These are phyloP conservation scores for Tetrahymena malaccensis DNA, from an alignment of 73 alveolate genomes.

Conservation along the genomic window DNA sequence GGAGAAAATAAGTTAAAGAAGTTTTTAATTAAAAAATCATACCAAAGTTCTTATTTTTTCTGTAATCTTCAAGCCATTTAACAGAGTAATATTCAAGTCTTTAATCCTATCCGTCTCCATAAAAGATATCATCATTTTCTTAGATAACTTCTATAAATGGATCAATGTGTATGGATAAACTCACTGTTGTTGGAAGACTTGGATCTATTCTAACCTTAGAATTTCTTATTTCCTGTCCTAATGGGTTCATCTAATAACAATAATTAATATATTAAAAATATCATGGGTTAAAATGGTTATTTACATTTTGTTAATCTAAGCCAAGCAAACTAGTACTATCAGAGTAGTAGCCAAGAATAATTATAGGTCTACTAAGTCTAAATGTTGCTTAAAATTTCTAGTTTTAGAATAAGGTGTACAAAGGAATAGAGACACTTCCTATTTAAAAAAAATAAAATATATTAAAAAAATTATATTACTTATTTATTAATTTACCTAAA, in stretches of 20 bases:
- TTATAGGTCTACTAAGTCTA: slow-evolving; percentile 88
- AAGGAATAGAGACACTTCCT: slow-evolving; percentile 31
- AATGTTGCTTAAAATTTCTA: slow-evolving; percentile 83
- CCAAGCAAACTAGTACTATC: slow-evolving; percentile 37
- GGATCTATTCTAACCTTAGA: slow-evolving; percentile 44
- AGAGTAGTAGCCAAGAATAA: slow-evolving; percentile 57
- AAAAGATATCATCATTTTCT: slow-evolving; percentile 63
- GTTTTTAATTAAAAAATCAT: slow-evolving; percentile 18
- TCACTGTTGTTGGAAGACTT: slow-evolving; percentile 59
- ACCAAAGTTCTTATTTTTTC: neutral
- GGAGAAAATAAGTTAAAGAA: neutral
- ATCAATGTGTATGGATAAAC: slow-evolving; percentile 69
- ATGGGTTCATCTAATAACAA: neutral
- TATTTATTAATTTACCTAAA: slow-evolving; percentile 1
- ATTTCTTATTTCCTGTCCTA: slow-evolving; percentile 31
- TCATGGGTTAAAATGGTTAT: neutral
- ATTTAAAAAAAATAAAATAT: neutral
- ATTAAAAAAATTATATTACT: no score
- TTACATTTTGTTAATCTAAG: neutral
- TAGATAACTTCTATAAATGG: slow-evolving; percentile 84
- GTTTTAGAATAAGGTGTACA: slow-evolving; percentile 21
- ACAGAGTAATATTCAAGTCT: neutral
- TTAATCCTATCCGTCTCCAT: neutral
- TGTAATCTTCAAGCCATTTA: neutral
- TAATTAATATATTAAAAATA: no score